Evolutionary conservation across 2,329 filamentous ascomycete genomes (phyloP).

Genomic region (Rachicladosporium sp.): DNA sequence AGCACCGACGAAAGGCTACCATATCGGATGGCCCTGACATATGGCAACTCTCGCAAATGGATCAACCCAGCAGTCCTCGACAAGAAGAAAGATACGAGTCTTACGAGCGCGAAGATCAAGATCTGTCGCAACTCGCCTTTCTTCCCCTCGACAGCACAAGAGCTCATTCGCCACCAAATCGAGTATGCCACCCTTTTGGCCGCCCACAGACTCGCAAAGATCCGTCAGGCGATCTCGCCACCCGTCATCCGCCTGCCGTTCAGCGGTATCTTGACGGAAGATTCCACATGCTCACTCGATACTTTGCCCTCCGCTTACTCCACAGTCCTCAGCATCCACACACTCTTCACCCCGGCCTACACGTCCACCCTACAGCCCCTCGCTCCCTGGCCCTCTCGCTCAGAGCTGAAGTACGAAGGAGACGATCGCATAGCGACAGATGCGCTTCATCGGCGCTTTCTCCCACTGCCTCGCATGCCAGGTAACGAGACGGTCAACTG

Average conservation of each 20-base stretch:
- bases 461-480: slow-evolving; percentile 30
- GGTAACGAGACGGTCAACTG: slow-evolving; percentile 29
- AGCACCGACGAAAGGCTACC: background rate
- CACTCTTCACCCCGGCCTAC: slow-evolving; percentile 23
- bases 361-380: slow-evolving; percentile 15
- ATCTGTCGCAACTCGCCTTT: slow-evolving; percentile 17
- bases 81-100: slow-evolving; percentile 8
- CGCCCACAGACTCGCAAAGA: background rate
- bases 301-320: slow-evolving; percentile 9
- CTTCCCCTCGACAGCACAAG: slow-evolving; percentile 4
- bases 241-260: slow-evolving; percentile 1
- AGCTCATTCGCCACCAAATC: background rate
- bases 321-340: slow-evolving; percentile 25
- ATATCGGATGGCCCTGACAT: background rate
- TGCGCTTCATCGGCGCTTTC: slow-evolving; percentile 30
- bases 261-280: slow-evolving; percentile 7
- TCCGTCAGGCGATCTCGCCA: background rate
- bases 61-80: slow-evolving; percentile 7
- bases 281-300: slow-evolving; percentile 11
- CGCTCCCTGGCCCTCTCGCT: slow-evolving; percentile 28
- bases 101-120: slow-evolving; percentile 12
- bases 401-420: slow-evolving; percentile 36
- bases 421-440: slow-evolving; percentile 35
- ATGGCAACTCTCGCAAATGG: slow-evolving; percentile 9
- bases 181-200: background rate